Percentiles rank a stretch among this genome's conserved stretches.
These are phyloP conservation scores for Chalara sp. DNA, from an alignment of 2,329 filamentous ascomycete species.

Conservation along the genomic window DNA sequence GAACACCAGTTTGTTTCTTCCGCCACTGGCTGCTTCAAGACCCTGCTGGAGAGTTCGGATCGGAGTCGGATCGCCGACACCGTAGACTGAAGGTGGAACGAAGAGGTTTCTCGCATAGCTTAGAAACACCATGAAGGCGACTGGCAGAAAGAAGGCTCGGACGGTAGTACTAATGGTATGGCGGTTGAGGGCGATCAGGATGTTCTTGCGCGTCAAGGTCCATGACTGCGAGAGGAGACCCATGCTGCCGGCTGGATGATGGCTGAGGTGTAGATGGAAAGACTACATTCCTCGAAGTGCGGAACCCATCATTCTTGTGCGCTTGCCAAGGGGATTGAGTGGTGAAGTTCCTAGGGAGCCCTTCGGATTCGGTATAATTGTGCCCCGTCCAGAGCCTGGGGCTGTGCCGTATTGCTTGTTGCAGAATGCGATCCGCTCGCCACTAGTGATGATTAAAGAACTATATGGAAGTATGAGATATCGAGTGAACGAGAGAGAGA, in stretches of 20 bases:
- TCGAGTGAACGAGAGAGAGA: too few relatives aligned
- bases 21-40: constrained; percentile 47
- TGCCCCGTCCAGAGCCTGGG: too few relatives aligned
- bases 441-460: too few relatives aligned
- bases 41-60: constrained; percentile 61
- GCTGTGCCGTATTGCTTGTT: too few relatives aligned
- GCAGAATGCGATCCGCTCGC: too few relatives aligned
- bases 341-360: too few relatives aligned
- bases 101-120: constrained; percentile 78
- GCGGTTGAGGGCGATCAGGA: constrained; percentile 49
- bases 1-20: constrained; percentile 66
- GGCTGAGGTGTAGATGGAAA: too few relatives aligned
- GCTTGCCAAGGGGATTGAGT: too few relatives aligned
- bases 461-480: too few relatives aligned
- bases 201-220: constrained; percentile 57
- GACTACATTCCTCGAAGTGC: too few relatives aligned
- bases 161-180: constrained; percentile 45
- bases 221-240: constrained; percentile 48
- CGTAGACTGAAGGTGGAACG: constrained; percentile 67
- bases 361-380: too few relatives aligned
- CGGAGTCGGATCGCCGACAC: constrained; percentile 56
- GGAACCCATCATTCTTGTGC: too few relatives aligned
- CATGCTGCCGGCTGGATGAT: constrained; percentile 30
- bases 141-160: constrained; percentile 53
- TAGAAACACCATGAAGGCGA: constrained; percentile 52